Evolutionary conservation across 148 eudicot species (phyloP).

Genomic region (Persicaria tinctoria): DNA sequence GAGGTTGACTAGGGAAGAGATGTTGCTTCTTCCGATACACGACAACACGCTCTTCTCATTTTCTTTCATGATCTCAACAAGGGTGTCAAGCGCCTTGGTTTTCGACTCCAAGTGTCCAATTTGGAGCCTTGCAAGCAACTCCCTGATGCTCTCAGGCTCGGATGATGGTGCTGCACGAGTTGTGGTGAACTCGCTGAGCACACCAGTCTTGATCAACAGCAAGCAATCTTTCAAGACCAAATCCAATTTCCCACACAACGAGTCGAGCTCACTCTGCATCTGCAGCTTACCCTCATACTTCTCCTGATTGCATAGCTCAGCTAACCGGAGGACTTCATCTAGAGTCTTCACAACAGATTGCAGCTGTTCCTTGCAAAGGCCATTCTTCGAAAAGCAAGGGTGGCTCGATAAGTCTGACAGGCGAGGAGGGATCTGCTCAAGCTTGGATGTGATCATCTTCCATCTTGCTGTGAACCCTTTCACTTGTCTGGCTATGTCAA

Average conservation of each 20-base stretch:
- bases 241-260: constrained; percentile 64
- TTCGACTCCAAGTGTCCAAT: constrained; percentile 87
- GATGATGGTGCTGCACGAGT: constrained; percentile 26
- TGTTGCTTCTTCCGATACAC: constrained; percentile 63
- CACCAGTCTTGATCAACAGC: constrained; percentile 72
- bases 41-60: constrained; percentile 59
- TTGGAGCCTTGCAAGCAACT: constrained; percentile 86
- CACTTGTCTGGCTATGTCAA: constrained; percentile 53
- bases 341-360: constrained; percentile 64
- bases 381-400: constrained; percentile 78
- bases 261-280: constrained; percentile 90
- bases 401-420: constrained; percentile 85
- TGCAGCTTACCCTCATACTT: constrained; percentile 85
- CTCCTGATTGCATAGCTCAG: constrained; percentile 53
- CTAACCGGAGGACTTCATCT: constrained; percentile 48
- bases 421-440: constrained; percentile 64
- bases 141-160: constrained; percentile 41
- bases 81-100: constrained; percentile 60
- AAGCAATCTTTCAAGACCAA: constrained; percentile 73
- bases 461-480: constrained; percentile 79
- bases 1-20: constrained; percentile 66
- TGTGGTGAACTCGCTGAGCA: constrained; percentile 62
- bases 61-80: constrained; percentile 72
- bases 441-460: constrained; percentile 70
- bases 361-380: constrained; percentile 79